Percentiles rank a stretch among this genome's conserved stretches.
Conservation (phyloP, 768 basidiomycete genomes). For the Leccinum boreale region DNA sequence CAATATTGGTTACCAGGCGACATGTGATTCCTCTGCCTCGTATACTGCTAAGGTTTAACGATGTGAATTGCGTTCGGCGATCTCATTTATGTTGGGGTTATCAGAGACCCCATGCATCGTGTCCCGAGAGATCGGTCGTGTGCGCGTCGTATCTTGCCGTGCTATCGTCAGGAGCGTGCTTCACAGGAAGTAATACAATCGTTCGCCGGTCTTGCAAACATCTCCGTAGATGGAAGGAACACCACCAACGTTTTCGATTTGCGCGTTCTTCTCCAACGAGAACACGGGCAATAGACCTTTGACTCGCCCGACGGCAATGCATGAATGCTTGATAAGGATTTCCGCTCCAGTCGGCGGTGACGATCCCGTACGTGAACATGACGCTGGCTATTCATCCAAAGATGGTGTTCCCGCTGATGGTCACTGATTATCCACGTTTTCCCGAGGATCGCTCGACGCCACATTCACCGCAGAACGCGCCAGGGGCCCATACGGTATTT, state of each 20-base stretch:
- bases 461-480: neutral
- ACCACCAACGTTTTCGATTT: neutral
- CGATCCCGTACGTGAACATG: neutral
- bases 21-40: neutral
- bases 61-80: constrained; percentile 2
- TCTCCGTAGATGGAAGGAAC: neutral
- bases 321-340: neutral
- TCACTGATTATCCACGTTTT: neutral
- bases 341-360: no score
- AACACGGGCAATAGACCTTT: neutral
- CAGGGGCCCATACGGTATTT: neutral
- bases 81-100: neutral
- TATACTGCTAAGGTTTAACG: neutral
- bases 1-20: neutral
- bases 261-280: neutral
- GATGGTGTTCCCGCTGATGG: no score
- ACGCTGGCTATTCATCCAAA: neutral
- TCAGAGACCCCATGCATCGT: neutral
- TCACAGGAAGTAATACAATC: neutral
- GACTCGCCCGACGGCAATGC: neutral
- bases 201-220: neutral
- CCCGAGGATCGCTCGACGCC: neutral
- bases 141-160: neutral
- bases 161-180: neutral
- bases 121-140: neutral